Conservation (phyloP, 768 basidiomycete genomes). For the Termitomyces sp. region DNA sequence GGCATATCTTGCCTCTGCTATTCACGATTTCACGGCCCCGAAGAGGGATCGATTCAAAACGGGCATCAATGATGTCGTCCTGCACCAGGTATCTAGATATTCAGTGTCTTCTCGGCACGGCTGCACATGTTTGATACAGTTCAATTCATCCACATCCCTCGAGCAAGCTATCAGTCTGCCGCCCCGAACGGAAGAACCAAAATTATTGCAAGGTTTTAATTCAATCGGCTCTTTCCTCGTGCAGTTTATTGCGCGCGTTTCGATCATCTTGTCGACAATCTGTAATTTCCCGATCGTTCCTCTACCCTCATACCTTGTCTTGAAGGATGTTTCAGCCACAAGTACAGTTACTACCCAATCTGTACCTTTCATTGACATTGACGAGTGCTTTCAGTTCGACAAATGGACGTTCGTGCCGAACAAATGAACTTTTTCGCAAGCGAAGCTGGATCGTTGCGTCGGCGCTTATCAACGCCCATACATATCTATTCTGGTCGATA, state of each 20-base stretch:
- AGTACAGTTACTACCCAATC: constrained; percentile 18
- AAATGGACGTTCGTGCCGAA: constrained; percentile 51
- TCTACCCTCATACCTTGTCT: constrained; percentile 9
- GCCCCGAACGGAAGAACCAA: not conserved
- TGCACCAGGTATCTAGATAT: constrained; percentile 34
- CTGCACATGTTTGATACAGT: constrained; percentile 20
- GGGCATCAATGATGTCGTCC: constrained; percentile 28
- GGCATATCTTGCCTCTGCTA: constrained; percentile 23
- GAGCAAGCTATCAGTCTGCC: constrained; percentile 4
- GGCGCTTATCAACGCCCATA: constrained; percentile 28
- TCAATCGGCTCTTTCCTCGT: constrained; percentile 1
- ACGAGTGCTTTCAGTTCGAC: constrained; percentile 39
- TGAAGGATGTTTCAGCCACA: constrained; percentile 41
- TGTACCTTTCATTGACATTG: not conserved
- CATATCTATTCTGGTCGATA: constrained; percentile 51
- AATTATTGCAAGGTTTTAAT: not conserved
- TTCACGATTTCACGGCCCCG: constrained; percentile 33
- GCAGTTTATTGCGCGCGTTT: not conserved
- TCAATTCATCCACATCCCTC: constrained; percentile 34
- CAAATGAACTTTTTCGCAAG: constrained; percentile 41
- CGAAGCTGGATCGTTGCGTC: constrained; percentile 34
- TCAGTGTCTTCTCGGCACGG: not conserved
- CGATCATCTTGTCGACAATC: constrained; percentile 6
- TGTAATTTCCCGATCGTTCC: constrained; percentile 17
- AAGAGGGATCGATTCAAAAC: constrained; percentile 9